A percentile compares a stretch with the other conserved stretches of the same genome.
Evolutionary conservation across 352 stramenopile genomes (phyloP).

Genomic region (Phytophthora palmivora): DNA sequence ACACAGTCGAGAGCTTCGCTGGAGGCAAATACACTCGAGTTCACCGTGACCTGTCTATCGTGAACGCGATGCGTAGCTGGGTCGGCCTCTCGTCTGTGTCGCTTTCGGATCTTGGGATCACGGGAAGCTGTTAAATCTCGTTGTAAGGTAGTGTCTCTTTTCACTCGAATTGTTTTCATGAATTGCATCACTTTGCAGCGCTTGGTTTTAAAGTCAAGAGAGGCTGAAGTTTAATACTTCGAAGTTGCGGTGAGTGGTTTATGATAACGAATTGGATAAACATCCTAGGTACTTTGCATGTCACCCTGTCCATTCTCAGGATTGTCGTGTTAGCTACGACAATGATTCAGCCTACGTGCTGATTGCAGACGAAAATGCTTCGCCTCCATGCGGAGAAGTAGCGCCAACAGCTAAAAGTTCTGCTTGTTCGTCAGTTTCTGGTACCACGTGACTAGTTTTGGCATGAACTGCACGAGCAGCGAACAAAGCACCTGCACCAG

Average conservation of each 20-base stretch:
- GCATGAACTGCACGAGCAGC: slow-evolving; percentile 38
- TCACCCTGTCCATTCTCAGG: background rate
- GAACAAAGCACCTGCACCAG: slow-evolving; percentile 41
- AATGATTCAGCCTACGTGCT: slow-evolving; percentile 13
- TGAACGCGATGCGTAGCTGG: slow-evolving; percentile 72
- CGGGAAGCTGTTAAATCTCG: slow-evolving; percentile 39
- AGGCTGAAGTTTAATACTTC: slow-evolving; percentile 1
- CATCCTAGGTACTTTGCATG: too few species aligned
- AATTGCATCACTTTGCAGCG: background rate
- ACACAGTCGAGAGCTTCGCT: slow-evolving; percentile 61
- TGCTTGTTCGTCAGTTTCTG: slow-evolving; percentile 33
- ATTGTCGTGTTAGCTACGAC: background rate
- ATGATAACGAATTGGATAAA: too few species aligned
- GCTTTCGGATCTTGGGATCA: slow-evolving; percentile 47
- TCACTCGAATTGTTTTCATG: background rate
- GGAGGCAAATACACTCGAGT: slow-evolving; percentile 75
- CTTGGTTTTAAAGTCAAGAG: too few species aligned
- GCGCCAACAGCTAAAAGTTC: slow-evolving; percentile 29
- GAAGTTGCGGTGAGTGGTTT: too few species aligned
- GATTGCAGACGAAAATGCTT: slow-evolving; percentile 9
- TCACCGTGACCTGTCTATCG: slow-evolving; percentile 68
- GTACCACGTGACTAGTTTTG: slow-evolving; percentile 57
- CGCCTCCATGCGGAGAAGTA: slow-evolving; percentile 20
- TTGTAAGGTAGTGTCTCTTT: background rate
- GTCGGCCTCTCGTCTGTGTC: slow-evolving; percentile 46